These are phyloP conservation scores for Fraxinus sp. DNA, from an alignment of 305 asterid genomes.

Conservation along the genomic window DNA sequence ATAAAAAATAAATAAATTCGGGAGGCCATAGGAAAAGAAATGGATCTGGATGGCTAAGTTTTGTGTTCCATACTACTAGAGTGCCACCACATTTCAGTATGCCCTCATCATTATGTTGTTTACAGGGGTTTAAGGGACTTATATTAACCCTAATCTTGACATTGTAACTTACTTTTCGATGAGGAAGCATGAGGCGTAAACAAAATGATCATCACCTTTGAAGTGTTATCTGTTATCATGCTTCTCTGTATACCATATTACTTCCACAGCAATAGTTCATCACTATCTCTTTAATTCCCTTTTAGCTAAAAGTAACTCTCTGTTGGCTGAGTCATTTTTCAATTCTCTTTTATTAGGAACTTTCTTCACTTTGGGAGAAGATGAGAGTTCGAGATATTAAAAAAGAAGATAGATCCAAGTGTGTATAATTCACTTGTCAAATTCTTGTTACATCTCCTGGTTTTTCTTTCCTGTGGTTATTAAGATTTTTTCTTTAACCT, in stretches of 20 bases:
- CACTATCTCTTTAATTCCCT: background rate
- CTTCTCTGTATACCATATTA: background rate
- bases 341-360: slow-evolving; percentile 52
- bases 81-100: background rate
- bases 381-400: slow-evolving; percentile 75
- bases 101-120: background rate
- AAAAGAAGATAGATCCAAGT: slow-evolving; percentile 80
- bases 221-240: background rate
- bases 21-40: background rate
- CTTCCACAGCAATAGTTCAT: background rate
- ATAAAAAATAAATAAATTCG: background rate
- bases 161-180: slow-evolving; percentile 1
- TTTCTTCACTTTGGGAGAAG: slow-evolving; percentile 80
- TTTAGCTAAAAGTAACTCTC: slow-evolving; percentile 16
- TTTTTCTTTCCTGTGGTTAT: slow-evolving; percentile 4
- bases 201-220: background rate
- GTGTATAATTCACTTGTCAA: slow-evolving; percentile 9
- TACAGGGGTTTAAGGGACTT: background rate
- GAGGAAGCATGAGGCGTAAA: background rate
- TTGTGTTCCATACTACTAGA: background rate
- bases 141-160: background rate
- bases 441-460: slow-evolving; percentile 14
- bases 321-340: slow-evolving; percentile 19
- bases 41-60: background rate
- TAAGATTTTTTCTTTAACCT: background rate